Evolutionary conservation across 805 yeast genomes (phyloP).

Genomic region (Metschnikowia picachoensis): DNA sequence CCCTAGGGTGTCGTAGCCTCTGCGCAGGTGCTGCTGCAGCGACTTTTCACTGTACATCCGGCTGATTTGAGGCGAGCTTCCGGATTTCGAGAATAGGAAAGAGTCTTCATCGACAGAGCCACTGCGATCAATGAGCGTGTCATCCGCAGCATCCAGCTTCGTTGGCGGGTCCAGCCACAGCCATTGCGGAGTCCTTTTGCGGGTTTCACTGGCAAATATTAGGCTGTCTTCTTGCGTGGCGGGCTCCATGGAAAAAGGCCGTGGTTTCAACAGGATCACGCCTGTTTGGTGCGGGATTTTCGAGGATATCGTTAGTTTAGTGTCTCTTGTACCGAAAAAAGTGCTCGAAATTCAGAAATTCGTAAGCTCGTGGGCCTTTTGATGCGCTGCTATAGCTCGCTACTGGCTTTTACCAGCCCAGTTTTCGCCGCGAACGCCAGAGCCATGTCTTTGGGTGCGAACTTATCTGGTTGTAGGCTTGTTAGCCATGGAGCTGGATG

Average conservation of each 20-base stretch:
- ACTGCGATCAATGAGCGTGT: conserved; percentile 8
- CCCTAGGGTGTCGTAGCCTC: conserved; percentile 8
- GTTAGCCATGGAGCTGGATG: no score
- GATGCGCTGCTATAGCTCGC: no score
- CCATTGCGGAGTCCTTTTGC: conserved; percentile 3
- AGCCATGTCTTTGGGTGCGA: no score
- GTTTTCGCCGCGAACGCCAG: no score
- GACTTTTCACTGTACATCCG: not conserved
- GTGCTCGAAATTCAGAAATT: no score
- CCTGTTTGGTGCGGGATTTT: no score
- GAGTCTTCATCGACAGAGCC: conserved; percentile 8
- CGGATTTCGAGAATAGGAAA: conserved; percentile 5
- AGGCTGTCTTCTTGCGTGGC: conserved; percentile 26
- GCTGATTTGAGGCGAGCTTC: not conserved
- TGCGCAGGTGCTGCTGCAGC: conserved; percentile 1
- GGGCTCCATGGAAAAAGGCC: conserved; percentile 3
- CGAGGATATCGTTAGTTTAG: no score
- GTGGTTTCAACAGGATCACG: no score
- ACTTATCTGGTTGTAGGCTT: no score
- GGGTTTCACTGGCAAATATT: conserved; percentile 25
- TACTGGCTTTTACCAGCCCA: no score
- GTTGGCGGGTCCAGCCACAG: conserved; percentile 7
- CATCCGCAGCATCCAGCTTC: not conserved
- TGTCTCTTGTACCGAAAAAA: no score
- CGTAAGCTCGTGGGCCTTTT: no score